phyloP scores from a whole-genome alignment of 768 basidiomycete species.

The Mycena crocata region DNA sequence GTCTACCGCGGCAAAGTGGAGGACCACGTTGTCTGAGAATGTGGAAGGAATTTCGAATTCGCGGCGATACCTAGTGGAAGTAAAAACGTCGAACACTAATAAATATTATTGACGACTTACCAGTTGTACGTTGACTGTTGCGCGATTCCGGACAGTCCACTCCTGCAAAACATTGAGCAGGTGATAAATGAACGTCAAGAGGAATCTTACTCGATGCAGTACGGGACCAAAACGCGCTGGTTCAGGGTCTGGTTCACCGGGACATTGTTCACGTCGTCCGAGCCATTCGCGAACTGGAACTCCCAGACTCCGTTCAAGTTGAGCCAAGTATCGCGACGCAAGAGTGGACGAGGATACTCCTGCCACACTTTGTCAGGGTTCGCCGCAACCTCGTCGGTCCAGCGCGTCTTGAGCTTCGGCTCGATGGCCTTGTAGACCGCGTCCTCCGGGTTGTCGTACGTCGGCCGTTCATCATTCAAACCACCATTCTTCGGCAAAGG shows the following conservation, averaged over 20 bases:
- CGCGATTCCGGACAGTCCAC: constrained; percentile 13
- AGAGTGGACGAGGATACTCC: constrained; percentile 3
- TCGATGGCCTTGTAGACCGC: constrained; percentile 11
- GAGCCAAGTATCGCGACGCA: constrained; percentile 9
- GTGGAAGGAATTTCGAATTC: constrained; percentile 5
- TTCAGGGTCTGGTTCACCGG: constrained; percentile 10
- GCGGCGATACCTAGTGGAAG: constrained; percentile 5
- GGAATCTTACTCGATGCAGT: constrained; percentile 10
- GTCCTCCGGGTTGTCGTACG: constrained; percentile 11
- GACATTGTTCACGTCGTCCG: neutral
- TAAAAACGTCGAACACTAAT: neutral
- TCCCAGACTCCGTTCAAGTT: constrained; percentile 15
- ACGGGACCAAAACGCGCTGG: constrained; percentile 16
- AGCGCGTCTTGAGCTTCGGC: constrained; percentile 16
- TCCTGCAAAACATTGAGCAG: neutral
- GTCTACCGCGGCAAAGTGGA: constrained; percentile 17
- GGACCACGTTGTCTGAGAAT: constrained; percentile 4
- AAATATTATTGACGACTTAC: neutral
- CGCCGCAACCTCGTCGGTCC: constrained; percentile 15
- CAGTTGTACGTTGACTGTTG: constrained; percentile 14
- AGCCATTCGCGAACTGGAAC: constrained; percentile 14
- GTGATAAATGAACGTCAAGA: too few species aligned
- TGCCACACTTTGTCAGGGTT: constrained; percentile 1
- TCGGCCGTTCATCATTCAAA: neutral
- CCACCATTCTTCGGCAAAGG: constrained; percentile 9